A percentile compares a stretch with the other conserved stretches of the same genome.
phyloP scores from a whole-genome alignment of 2,329 filamentous ascomycete species.

The Dryadomyces sulphureus region DNA sequence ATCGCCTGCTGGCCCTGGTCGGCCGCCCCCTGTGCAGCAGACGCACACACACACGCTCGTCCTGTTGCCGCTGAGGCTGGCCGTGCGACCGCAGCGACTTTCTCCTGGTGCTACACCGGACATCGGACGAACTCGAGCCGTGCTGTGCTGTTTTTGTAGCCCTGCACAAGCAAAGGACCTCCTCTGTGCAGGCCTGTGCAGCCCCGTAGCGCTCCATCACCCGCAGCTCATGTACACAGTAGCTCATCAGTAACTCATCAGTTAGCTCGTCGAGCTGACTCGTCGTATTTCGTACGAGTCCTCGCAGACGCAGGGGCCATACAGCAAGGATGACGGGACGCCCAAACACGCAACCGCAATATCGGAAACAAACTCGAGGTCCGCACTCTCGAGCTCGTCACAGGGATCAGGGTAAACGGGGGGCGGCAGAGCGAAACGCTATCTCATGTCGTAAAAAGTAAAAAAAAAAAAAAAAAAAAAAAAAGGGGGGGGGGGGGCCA shows the following conservation, averaged over 20 bases:
- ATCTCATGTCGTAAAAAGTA: background rate
- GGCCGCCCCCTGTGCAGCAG: too few relatives aligned
- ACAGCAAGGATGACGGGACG: background rate
- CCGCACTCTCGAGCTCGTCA: background rate
- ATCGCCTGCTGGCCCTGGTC: too few relatives aligned
- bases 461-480: background rate
- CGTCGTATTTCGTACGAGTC: too few relatives aligned
- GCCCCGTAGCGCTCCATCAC: too few relatives aligned
- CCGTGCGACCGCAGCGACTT: constrained; percentile 2
- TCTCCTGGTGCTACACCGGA: constrained; percentile 1
- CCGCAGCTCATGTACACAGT: too few relatives aligned
- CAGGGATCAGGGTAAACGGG: background rate
- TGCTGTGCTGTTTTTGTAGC: too few relatives aligned
- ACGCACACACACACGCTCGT: background rate
- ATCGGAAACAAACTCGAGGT: constrained; percentile 2
- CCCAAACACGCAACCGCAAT: constrained; percentile 3
- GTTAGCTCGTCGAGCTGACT: too few relatives aligned
- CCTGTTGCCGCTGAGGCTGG: background rate
- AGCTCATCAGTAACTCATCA: too few relatives aligned
- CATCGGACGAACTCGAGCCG: constrained; percentile 3
- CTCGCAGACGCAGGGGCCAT: too few relatives aligned
- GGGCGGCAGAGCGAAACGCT: background rate
- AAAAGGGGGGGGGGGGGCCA: background rate
- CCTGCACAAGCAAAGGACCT: too few relatives aligned
- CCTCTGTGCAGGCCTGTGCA: too few relatives aligned